Evolutionary conservation across 2,329 filamentous ascomycete species (phyloP).

Genomic region (Colletotrichum sp.): DNA sequence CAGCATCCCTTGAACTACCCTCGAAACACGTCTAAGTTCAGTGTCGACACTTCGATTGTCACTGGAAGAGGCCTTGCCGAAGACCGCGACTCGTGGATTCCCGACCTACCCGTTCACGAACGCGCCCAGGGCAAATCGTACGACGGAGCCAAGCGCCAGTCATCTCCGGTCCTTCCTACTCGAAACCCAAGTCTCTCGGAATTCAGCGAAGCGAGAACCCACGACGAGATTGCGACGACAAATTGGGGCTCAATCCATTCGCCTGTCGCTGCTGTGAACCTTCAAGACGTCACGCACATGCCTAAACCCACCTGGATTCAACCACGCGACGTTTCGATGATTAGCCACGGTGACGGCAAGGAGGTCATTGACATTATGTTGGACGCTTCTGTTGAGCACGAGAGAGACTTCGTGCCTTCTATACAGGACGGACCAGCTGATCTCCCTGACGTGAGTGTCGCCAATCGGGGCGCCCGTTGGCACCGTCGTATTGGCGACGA

Average conservation of each 20-base stretch:
- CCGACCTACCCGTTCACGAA: constrained; percentile 28
- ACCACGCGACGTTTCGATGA: constrained; percentile 25
- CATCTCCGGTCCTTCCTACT: constrained; percentile 54
- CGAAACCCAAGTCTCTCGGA: constrained; percentile 38
- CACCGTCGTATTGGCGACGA: constrained; percentile 64
- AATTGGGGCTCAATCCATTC: constrained; percentile 59
- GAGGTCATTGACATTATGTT: constrained; percentile 51
- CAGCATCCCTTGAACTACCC: constrained; percentile 8
- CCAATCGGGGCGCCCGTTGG: constrained; percentile 38
- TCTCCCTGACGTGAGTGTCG: constrained; percentile 20
- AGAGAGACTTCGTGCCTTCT: constrained; percentile 24
- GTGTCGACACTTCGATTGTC: constrained; percentile 29
- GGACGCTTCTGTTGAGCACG: constrained; percentile 34
- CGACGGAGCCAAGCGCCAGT: constrained; percentile 45
- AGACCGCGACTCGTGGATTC: constrained; percentile 43
- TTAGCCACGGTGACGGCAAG: constrained; percentile 29
- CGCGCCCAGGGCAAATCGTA: constrained; percentile 13
- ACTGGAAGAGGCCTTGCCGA: constrained; percentile 31
- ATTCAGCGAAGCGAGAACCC: constrained; percentile 36
- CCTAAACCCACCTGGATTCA: constrained; percentile 46
- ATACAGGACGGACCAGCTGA: constrained; percentile 28
- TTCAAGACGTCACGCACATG: constrained; percentile 45
- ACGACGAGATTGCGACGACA: constrained; percentile 46
- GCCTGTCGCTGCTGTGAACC: constrained; percentile 47
- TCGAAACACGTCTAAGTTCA: constrained; percentile 32